phyloP scores from a whole-genome alignment of 1,284 basidiomycete genomes.

The Apiotrichum montevideense region DNA sequence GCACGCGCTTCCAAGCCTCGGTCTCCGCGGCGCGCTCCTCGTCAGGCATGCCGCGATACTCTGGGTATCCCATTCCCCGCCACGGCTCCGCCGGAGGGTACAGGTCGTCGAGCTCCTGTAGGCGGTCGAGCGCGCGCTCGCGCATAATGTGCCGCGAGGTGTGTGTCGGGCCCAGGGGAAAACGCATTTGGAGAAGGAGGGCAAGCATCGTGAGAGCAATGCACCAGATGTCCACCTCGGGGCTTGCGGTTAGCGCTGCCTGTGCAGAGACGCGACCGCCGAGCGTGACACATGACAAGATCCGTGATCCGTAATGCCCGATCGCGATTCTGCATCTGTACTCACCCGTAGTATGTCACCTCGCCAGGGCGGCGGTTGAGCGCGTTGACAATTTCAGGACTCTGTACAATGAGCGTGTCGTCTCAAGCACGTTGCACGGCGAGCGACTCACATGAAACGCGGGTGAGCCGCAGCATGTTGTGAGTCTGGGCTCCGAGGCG shows the following conservation, averaged over 20 bases:
- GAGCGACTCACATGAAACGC: conserved; percentile 47
- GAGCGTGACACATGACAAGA: too few species aligned
- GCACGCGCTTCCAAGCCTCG: conserved; percentile 40
- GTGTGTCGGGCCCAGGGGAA: conserved; percentile 53
- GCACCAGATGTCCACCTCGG: conserved; percentile 57
- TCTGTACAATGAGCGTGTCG: conserved; percentile 24
- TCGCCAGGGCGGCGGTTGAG: conserved; percentile 50
- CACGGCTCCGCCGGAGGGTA: conserved; percentile 36
- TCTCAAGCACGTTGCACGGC: too few species aligned
- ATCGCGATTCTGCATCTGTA: not conserved
- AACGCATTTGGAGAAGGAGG: conserved; percentile 50
- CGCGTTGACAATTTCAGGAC: conserved; percentile 53
- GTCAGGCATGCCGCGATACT: conserved; percentile 11
- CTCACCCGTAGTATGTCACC: conserved; percentile 49
- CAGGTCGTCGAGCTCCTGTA: conserved; percentile 46
- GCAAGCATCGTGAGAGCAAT: conserved; percentile 53
- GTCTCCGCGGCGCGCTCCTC: conserved; percentile 23
- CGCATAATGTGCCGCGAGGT: conserved; percentile 49
- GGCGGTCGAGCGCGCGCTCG: conserved; percentile 48
- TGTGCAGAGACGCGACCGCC: too few species aligned
- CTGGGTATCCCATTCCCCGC: conserved; percentile 10
- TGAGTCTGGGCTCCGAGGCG: conserved; percentile 52
- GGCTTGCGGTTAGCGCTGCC: conserved; percentile 36
- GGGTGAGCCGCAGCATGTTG: conserved; percentile 54
- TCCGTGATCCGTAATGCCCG: not conserved